phyloP scores from a whole-genome alignment of 2,329 filamentous ascomycete genomes.

The Epichloe gansuensis region DNA sequence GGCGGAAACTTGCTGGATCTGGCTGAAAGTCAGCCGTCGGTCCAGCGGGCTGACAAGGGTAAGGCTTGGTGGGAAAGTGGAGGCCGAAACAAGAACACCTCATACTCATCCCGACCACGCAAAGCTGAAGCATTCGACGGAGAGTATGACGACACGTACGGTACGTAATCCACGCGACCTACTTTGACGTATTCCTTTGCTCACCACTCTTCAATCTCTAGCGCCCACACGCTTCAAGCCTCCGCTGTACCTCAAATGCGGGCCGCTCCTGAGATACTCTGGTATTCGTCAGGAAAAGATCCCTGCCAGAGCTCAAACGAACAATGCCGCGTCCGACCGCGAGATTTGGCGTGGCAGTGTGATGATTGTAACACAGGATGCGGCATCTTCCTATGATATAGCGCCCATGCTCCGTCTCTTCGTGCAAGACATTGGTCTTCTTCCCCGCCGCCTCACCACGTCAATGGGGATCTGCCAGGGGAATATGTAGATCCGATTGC shows the following conservation, averaged over 20 bases:
- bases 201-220: slow-evolving; percentile 10
- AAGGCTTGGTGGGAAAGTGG: slow-evolving; percentile 69
- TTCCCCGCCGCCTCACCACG: slow-evolving; percentile 65
- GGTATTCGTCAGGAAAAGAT: slow-evolving; percentile 59
- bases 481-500: slow-evolving; percentile 86
- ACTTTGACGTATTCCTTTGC: neutral
- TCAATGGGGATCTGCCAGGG: slow-evolving; percentile 54
- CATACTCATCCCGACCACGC: slow-evolving; percentile 34
- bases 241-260: slow-evolving; percentile 74
- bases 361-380: slow-evolving; percentile 89
- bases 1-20: slow-evolving; percentile 49
- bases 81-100: slow-evolving; percentile 33
- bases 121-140: slow-evolving; percentile 54
- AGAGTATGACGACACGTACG: slow-evolving; percentile 52
- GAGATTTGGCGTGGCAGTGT: slow-evolving; percentile 89
- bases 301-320: slow-evolving; percentile 17
- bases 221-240: slow-evolving; percentile 68
- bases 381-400: slow-evolving; percentile 69
- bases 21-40: slow-evolving; percentile 24
- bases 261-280: slow-evolving; percentile 79
- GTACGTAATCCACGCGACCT: slow-evolving; percentile 24
- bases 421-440: slow-evolving; percentile 69
- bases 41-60: slow-evolving; percentile 30
- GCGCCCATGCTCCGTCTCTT: slow-evolving; percentile 74
- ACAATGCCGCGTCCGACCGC: slow-evolving; percentile 33